Conservation (phyloP, 805 yeast species). For the Candida adriatica region DNA sequence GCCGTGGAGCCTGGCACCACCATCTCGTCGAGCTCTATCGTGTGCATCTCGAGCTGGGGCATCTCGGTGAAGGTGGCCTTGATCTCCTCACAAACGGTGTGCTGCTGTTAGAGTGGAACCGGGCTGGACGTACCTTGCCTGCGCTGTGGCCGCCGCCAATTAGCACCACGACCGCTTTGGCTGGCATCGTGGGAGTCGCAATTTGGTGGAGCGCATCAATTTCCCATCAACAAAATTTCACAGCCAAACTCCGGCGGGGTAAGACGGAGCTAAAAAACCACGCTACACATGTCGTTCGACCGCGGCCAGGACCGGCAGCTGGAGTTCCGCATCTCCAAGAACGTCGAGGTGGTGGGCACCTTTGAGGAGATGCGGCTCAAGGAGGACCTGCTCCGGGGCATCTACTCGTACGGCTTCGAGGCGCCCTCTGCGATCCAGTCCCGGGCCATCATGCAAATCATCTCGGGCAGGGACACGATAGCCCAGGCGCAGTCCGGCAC, state of each 20-base stretch:
- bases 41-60: slow-evolving; percentile 21
- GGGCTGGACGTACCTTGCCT: slow-evolving; percentile 32
- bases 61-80: slow-evolving; percentile 23
- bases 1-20: slow-evolving; percentile 14
- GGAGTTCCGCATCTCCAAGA: slow-evolving; percentile 56
- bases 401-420: slow-evolving; percentile 90
- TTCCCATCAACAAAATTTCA: too few species aligned
- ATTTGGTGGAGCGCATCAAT: too few species aligned
- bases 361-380: slow-evolving; percentile 78
- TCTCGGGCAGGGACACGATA: slow-evolving; percentile 88
- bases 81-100: slow-evolving; percentile 29
- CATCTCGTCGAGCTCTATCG: slow-evolving; percentile 40
- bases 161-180: slow-evolving; percentile 30
- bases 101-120: slow-evolving; percentile 9
- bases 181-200: too few species aligned
- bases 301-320: slow-evolving; percentile 52
- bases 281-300: slow-evolving; percentile 47
- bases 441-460: slow-evolving; percentile 93
- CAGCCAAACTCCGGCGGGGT: too few species aligned
- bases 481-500: slow-evolving; percentile 99
- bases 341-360: slow-evolving; percentile 44
- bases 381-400: slow-evolving; percentile 53
- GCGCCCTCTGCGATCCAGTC: slow-evolving; percentile 96
- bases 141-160: slow-evolving; percentile 54
- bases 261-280: neutral